A percentile compares a stretch with the other conserved stretches of the same genome.
phyloP scores from a whole-genome alignment of 495 filamentous ascomycete genomes.

The Neurospora sp. region DNA sequence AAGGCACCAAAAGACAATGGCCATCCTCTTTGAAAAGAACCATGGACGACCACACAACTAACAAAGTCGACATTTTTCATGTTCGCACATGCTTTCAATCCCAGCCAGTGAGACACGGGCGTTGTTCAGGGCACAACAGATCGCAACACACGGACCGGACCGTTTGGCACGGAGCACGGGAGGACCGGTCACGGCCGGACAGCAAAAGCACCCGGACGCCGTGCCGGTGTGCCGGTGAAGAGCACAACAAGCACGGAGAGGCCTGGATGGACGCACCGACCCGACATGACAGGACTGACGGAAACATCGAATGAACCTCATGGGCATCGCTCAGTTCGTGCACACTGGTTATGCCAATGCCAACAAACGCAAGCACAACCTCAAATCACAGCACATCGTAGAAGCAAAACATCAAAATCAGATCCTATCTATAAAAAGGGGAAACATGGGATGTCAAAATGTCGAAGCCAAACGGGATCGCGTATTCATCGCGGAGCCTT shows the following conservation, averaged over 20 bases:
- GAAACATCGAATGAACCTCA: too few species aligned
- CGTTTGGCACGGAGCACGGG: neutral
- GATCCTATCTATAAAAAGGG: neutral
- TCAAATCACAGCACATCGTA: neutral
- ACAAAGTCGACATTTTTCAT: neutral
- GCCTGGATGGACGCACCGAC: too few species aligned
- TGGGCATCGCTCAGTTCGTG: too few species aligned
- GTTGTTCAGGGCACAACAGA: neutral
- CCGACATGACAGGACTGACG: too few species aligned
- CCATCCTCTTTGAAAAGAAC: neutral
- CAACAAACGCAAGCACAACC: too few species aligned
- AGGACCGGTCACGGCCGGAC: neutral
- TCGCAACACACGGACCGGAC: neutral
- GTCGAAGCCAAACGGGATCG: slow-evolving; percentile 44
- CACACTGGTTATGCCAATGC: too few species aligned
- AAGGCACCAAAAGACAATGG: neutral
- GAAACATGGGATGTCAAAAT: slow-evolving; percentile 12
- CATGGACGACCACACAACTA: neutral
- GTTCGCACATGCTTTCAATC: neutral
- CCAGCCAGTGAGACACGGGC: neutral
- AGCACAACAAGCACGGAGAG: too few species aligned
- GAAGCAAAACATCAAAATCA: neutral
- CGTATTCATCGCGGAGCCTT: slow-evolving; percentile 23
- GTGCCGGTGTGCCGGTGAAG: neutral
- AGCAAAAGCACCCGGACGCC: neutral